phyloP scores from a whole-genome alignment of 1,284 basidiomycete genomes.

The Vanrija sp. region DNA sequence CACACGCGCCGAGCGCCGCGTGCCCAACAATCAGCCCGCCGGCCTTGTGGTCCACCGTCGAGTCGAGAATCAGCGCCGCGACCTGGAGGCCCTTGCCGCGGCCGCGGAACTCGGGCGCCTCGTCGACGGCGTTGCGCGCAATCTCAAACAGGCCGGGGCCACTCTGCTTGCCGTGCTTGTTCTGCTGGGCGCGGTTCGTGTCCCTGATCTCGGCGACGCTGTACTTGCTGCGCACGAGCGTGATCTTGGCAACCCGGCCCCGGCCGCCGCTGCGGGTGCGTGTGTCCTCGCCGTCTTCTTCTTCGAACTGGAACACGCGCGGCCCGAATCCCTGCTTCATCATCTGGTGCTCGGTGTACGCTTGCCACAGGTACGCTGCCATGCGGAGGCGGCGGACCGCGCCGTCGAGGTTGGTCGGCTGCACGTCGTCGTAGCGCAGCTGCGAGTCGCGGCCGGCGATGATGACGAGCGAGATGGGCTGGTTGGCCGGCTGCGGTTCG shows the following conservation, averaged over 20 bases:
- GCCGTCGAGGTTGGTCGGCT: constrained; percentile 1
- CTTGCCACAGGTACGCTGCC: constrained; percentile 10
- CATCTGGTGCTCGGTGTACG: constrained; percentile 11
- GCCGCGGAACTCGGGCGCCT: constrained; percentile 5
- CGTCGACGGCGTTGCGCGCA: neutral
- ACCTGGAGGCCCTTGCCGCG: neutral
- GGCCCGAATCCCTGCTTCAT: constrained; percentile 4
- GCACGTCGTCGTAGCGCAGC: constrained; percentile 6
- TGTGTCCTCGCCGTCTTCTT: constrained; percentile 6
- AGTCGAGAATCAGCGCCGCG: constrained; percentile 2
- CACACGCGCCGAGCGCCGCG: constrained; percentile 2
- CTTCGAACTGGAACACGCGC: constrained; percentile 7
- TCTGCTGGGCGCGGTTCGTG: constrained; percentile 6
- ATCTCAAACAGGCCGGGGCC: neutral
- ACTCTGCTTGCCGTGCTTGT: neutral
- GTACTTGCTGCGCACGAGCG: constrained; percentile 2
- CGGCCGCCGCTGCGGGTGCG: neutral
- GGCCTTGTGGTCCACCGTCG: neutral
- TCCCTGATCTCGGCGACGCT: constrained; percentile 3
- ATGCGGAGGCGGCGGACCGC: constrained; percentile 7
- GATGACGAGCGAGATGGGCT: constrained; percentile 4
- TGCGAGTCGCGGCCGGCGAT: constrained; percentile 4
- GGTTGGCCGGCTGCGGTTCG: neutral
- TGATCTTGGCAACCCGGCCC: neutral
- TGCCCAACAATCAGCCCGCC: constrained; percentile 5